Percentiles rank a stretch among this genome's conserved stretches.
phyloP scores from a whole-genome alignment of 768 basidiomycete species.

The Gyrodon lividus region DNA sequence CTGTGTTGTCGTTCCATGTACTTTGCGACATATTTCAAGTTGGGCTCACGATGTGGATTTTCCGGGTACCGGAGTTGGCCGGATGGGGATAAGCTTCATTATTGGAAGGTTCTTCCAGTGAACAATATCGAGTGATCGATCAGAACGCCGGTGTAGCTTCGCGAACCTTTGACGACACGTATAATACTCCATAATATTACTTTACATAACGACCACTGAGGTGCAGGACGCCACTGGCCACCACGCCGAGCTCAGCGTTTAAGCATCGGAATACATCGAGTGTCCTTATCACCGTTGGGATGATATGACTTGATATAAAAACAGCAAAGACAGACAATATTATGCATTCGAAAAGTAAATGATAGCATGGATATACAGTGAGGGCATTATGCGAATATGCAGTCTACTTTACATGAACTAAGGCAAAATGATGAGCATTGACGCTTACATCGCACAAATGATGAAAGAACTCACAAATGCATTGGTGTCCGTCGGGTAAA shows the following conservation, averaged over 20 bases:
- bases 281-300: not conserved
- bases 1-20: not conserved
- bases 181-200: too few relatives aligned
- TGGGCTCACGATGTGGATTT: too few relatives aligned
- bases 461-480: conserved; percentile 32
- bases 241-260: not conserved
- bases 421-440: conserved; percentile 9
- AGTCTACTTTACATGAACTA: conserved; percentile 23
- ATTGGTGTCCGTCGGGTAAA: conserved; percentile 31
- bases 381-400: not conserved
- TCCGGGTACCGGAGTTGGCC: not conserved
- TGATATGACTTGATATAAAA: not conserved
- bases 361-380: not conserved
- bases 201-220: not conserved
- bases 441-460: not conserved
- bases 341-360: not conserved
- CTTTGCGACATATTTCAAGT: not conserved
- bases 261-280: not conserved
- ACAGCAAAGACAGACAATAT: not conserved
- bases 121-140: not conserved
- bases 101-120: not conserved
- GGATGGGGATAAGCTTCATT: not conserved
- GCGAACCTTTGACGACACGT: not conserved
- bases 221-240: too few relatives aligned
- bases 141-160: not conserved